Evolutionary conservation across 768 basidiomycete species (phyloP), one percentile per base, ranked within the genome.

Genomic region (Podaxis pistillaris): DNA sequence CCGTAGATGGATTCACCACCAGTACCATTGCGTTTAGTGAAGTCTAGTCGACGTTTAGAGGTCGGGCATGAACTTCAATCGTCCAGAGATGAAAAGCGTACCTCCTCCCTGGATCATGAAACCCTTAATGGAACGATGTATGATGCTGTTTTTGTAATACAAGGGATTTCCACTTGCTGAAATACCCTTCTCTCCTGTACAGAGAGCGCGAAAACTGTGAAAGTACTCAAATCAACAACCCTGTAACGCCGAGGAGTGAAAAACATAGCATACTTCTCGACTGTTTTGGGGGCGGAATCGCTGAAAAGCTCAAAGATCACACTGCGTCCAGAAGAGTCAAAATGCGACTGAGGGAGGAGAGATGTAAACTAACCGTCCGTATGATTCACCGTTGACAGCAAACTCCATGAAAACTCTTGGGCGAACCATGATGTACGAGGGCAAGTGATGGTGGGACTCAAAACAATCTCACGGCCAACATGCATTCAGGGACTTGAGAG

Each of bases 1-100:
- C 90, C 90, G 68, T 92, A 93, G 58, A 94, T 91, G 26, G 87
- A 89, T 73, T 92, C 90, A 26, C 93, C 91, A 24, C 93, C 93
- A 1, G 81, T 83, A 6, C 93, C 91, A 64, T 90, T 93, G 61
- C 85, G 82, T 65, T 88, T 87, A 0, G 90, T 91, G 65, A 92
- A 91, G 73, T 94, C 91, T 85, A 63, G n/a, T 47, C 57, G 33
- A 38, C 26, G 3, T 4, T 37, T 50, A 41, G 53, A 12, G 46
- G 38, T 15, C 5, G 37, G 22, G 24, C 33, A 51, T 28, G 44
- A 8, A 46, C 19, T n/a, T 6, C 44, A 24, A 58, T 37, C 3
- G 63, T 53, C 33, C 17, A 33, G 44, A n/a, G 6, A 54, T 55
- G 9, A 36, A 13, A 15, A 36, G 69, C 81, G 62, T 61, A 89